Conservation (phyloP, 768 basidiomycete genomes). For the Termitomyces sp. region DNA sequence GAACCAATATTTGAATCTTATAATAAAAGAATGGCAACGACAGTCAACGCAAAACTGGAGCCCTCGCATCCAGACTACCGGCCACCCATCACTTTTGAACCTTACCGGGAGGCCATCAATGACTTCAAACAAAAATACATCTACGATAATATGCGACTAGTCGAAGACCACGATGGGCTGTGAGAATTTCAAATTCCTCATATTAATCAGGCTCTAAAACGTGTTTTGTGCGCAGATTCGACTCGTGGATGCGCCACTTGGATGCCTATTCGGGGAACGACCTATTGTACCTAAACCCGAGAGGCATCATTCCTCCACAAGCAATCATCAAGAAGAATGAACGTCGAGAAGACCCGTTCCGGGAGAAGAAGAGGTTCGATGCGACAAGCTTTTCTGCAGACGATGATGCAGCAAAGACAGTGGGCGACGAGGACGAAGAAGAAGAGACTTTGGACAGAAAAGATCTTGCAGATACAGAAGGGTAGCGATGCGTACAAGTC, state of each 20-base stretch:
- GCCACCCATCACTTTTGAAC: slow-evolving; percentile 66
- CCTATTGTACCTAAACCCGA: slow-evolving; percentile 69
- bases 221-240: slow-evolving; percentile 57
- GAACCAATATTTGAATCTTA: slow-evolving; percentile 78
- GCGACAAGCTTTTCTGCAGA: slow-evolving; percentile 43
- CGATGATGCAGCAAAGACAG: slow-evolving; percentile 23
- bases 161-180: slow-evolving; percentile 77
- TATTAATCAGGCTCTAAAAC: not conserved
- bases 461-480: slow-evolving; percentile 48
- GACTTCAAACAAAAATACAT: slow-evolving; percentile 83
- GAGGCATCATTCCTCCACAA: slow-evolving; percentile 67
- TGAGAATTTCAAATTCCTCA: slow-evolving; percentile 29
- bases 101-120: slow-evolving; percentile 61
- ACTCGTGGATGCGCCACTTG: slow-evolving; percentile 75
- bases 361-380: slow-evolving; percentile 64
- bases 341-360: slow-evolving; percentile 55
- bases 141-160: slow-evolving; percentile 78
- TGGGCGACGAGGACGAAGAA: slow-evolving; percentile 30
- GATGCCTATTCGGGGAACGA: slow-evolving; percentile 77
- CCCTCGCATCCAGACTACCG: slow-evolving; percentile 57
- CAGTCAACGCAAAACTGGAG: slow-evolving; percentile 45
- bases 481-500: slow-evolving; percentile 19
- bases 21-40: slow-evolving; percentile 47
- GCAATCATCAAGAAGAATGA: slow-evolving; percentile 62
- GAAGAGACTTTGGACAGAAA: slow-evolving; percentile 32